Evolutionary conservation across 2,329 filamentous ascomycete genomes (phyloP).

Genomic region (Dactylellina haptotyla): DNA sequence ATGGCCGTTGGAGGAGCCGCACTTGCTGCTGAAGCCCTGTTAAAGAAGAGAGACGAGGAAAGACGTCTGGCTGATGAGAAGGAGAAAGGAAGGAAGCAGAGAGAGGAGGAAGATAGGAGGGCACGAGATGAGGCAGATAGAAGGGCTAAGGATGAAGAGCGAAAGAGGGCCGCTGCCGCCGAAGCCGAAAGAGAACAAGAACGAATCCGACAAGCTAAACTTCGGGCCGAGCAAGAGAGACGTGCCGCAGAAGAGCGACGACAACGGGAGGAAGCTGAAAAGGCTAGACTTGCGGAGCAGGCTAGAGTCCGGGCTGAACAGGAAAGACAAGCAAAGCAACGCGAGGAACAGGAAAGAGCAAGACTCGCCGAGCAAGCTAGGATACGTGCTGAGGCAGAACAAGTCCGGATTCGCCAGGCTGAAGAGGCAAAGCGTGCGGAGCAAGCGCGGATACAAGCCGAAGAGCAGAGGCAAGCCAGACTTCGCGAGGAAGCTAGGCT

Average conservation of each 20-base stretch:
- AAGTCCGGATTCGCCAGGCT: conserved; percentile 14
- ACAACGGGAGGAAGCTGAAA: conserved; percentile 22
- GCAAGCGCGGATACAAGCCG: conserved; percentile 18
- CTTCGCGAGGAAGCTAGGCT: conserved; percentile 30
- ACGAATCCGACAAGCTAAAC: background rate
- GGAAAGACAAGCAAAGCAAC: conserved; percentile 13
- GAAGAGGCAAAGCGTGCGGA: conserved; percentile 27
- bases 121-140: conserved; percentile 23
- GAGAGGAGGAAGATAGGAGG: conserved; percentile 20
- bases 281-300: conserved; percentile 17
- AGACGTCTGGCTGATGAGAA: conserved; percentile 8
- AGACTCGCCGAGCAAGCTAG: conserved; percentile 31
- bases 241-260: conserved; percentile 18
- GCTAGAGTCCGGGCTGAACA: conserved; percentile 17
- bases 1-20: conserved; percentile 31
- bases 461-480: conserved; percentile 18
- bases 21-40: conserved; percentile 27
- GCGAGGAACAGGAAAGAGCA: conserved; percentile 23
- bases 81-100: conserved; percentile 18
- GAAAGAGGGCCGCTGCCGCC: conserved; percentile 17
- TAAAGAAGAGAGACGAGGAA: conserved; percentile 31
- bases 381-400: conserved; percentile 15
- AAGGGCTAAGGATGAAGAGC: conserved; percentile 24
- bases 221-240: conserved; percentile 7
- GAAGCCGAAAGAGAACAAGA: conserved; percentile 17